Conservation (phyloP, 139 green algal genomes). For the Pleodorina starrii region DNA sequence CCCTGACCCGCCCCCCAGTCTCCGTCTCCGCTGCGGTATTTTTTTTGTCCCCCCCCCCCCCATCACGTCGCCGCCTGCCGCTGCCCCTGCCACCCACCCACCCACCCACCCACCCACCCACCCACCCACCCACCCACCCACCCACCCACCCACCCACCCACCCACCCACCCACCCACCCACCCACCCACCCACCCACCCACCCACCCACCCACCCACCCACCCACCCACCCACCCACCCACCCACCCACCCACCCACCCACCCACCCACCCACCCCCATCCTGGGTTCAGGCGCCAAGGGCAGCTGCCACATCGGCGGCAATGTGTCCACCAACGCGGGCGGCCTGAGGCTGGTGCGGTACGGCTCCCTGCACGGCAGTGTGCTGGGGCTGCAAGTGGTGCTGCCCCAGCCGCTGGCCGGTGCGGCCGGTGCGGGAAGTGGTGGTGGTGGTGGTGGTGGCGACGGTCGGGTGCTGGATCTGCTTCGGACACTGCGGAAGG, state of each 20-base stretch:
- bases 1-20: no score
- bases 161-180: no score
- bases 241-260: background rate
- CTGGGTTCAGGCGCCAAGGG: slow-evolving; percentile 93
- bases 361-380: slow-evolving; percentile 91
- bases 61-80: no score
- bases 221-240: background rate
- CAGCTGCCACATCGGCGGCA: slow-evolving; percentile 97
- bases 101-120: no score
- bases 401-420: slow-evolving; percentile 74
- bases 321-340: slow-evolving; percentile 97
- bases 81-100: no score
- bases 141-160: no score
- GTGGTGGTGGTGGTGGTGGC: background rate
- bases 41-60: no score
- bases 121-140: no score
- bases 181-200: no score
- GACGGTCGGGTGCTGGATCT: slow-evolving; percentile 84
- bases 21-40: no score
- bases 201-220: no score
- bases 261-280: background rate
- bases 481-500: slow-evolving; percentile 88
- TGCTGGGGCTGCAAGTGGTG: slow-evolving; percentile 96
- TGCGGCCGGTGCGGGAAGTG: background rate
- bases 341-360: slow-evolving; percentile 93